Evolutionary conservation across 2,329 filamentous ascomycete species (phyloP), one percentile per base, ranked within the genome.

Genomic region (Clonostachys solani): DNA sequence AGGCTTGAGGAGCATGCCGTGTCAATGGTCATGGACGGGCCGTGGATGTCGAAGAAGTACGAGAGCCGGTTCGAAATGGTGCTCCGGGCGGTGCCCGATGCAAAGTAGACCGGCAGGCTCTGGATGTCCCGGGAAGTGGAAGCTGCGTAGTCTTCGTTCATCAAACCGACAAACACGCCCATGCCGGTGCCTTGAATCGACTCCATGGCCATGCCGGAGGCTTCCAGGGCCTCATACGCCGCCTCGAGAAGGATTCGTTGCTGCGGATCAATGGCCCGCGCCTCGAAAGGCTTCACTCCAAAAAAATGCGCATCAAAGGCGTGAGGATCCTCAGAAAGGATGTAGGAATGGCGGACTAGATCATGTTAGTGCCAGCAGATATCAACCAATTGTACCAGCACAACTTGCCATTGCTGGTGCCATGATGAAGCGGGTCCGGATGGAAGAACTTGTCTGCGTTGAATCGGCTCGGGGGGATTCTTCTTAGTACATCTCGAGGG

Each of bases 41-140:
- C 77, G 38, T 65, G 63, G 44, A 80, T 62, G 52, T 80, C 72
- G 50, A 77, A 79, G 58, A 73, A 74, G 53, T 78, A 73, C 2
- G 74, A 78, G 15, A 80, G 61, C 40, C 75, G 62, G 55, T 79
- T 79, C 1, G 74, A 72, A 50, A 75, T 63, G 61, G 78, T 75
- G 16, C 69, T 67, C 53, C 68, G 16, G 10, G 16, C 34, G 6
- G 43, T 46, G 13, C 52, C 50, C 2, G 49, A 46, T 4, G 16
- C 23, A 5, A 17, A 4, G 19, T 47, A 47, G 16, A 5, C 75
- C 33, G 74, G 73, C 41, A 75, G 68, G 4, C 68, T 72, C 47
- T 73, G 67, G 3, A 68, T 56, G 50, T 77, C 73, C 38, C 69
- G 23, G 19, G 67, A 62, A 56, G 16, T 66, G 52, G 2, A 63